Conservation (phyloP, 2,329 filamentous ascomycete species). For the Colletotrichum magnum region DNA sequence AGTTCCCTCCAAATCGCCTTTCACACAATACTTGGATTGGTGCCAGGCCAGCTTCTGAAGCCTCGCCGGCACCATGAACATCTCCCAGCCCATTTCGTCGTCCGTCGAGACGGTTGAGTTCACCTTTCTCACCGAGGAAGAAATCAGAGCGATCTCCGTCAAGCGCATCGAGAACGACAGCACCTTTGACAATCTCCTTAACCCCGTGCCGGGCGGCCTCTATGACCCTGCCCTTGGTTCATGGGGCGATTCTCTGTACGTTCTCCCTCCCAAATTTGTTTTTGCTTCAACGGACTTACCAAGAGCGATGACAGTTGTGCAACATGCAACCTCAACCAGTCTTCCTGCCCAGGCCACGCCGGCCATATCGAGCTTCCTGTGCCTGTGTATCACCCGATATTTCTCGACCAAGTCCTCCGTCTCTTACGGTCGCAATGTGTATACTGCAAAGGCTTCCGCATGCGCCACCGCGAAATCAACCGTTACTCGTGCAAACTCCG, state of each 20-base stretch:
- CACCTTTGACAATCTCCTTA: slow-evolving; percentile 93
- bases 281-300: slow-evolving; percentile 36
- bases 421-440: slow-evolving; percentile 89
- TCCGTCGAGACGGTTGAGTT: slow-evolving; percentile 91
- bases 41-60: slow-evolving; percentile 28
- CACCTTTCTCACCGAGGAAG: slow-evolving; percentile 82
- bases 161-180: slow-evolving; percentile 93
- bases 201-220: slow-evolving; percentile 90
- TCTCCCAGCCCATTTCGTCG: slow-evolving; percentile 86
- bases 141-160: slow-evolving; percentile 91
- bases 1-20: slow-evolving; percentile 21
- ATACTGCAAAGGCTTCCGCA: slow-evolving; percentile 90
- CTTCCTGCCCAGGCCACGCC: slow-evolving; percentile 90
- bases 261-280: slow-evolving; percentile 37
- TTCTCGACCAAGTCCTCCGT: slow-evolving; percentile 91
- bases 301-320: slow-evolving; percentile 75
- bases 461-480: slow-evolving; percentile 83
- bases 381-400: slow-evolving; percentile 95
- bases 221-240: slow-evolving; percentile 94
- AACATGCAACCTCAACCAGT: slow-evolving; percentile 88
- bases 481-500: slow-evolving; percentile 87
- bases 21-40: slow-evolving; percentile 27
- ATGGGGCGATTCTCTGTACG: slow-evolving; percentile 87
- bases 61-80: slow-evolving; percentile 68
- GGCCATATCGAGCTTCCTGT: slow-evolving; percentile 96